Conservation (phyloP, 1,284 basidiomycete species). For the Austropuccinia psidii region DNA sequence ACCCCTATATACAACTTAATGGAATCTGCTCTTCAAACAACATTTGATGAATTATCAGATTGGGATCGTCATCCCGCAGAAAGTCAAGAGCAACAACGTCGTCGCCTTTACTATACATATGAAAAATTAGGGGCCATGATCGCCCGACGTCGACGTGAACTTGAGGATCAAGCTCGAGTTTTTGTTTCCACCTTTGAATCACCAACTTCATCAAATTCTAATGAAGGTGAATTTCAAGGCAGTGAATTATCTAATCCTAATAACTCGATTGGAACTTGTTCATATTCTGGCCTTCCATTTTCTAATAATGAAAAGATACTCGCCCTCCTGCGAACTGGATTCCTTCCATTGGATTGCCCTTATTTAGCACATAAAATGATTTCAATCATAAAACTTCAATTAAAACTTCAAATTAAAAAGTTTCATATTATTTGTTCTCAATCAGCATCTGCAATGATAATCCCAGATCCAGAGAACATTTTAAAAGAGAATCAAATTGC, state of each 20-base stretch:
- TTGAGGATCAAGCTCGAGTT: not conserved
- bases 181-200: too few relatives aligned
- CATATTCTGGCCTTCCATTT: too few relatives aligned
- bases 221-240: not conserved
- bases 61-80: not conserved
- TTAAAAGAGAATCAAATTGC: not conserved
- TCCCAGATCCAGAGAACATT: not conserved
- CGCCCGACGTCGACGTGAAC: too few relatives aligned
- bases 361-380: not conserved
- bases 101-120: not conserved
- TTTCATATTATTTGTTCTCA: not conserved
- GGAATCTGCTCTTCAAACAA: not conserved
- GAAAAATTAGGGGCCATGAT: too few relatives aligned
- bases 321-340: not conserved
- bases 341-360: not conserved
- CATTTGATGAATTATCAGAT: not conserved
- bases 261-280: not conserved
- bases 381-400: not conserved
- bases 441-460: not conserved
- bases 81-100: not conserved
- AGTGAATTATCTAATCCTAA: not conserved
- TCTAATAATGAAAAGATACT: too few relatives aligned
- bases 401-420: not conserved
- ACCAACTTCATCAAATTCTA: too few relatives aligned
- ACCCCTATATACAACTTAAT: not conserved